phyloP scores from a whole-genome alignment of 2,329 filamentous ascomycete genomes.

The Cytospora leucostoma region DNA sequence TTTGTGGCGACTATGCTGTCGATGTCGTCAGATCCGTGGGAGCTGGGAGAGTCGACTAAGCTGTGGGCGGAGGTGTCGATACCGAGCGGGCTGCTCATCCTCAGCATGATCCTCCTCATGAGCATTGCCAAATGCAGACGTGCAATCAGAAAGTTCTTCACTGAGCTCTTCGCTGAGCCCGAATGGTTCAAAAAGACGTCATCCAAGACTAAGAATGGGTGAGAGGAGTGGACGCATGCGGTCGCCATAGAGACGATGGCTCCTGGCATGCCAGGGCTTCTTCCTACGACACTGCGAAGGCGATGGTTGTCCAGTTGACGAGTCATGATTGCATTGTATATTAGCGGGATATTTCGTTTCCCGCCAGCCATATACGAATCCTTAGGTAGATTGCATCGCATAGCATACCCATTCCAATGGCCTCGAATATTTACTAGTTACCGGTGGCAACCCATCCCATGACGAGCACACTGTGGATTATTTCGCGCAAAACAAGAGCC shows the following conservation, averaged over 20 bases:
- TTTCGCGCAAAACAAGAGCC: not conserved
- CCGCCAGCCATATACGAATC: not conserved
- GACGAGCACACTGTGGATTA: not conserved
- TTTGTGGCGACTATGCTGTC: constrained; percentile 36
- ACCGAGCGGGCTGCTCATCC: constrained; percentile 22
- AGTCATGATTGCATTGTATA: constrained; percentile 1
- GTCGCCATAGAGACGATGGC: not conserved
- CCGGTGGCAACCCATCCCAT: not conserved
- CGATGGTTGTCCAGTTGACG: not conserved
- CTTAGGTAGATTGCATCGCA: not conserved
- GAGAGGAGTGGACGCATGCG: not conserved
- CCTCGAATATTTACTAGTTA: not conserved
- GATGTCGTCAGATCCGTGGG: constrained; percentile 32
- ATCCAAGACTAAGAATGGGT: constrained; percentile 10
- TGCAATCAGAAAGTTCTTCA: constrained; percentile 15
- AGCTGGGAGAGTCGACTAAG: constrained; percentile 15
- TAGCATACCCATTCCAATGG: not conserved
- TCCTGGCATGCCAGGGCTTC: not conserved
- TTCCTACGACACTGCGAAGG: not conserved
- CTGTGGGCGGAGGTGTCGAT: constrained; percentile 24
- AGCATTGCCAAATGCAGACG: constrained; percentile 24
- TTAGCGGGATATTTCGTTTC: not conserved
- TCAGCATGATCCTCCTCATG: constrained; percentile 17
- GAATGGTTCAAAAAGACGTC: constrained; percentile 5
- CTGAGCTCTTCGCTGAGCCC: not conserved